These are phyloP conservation scores for Capronia epimyces DNA, from an alignment of 2,329 filamentous ascomycete species.

Conservation along the genomic window DNA sequence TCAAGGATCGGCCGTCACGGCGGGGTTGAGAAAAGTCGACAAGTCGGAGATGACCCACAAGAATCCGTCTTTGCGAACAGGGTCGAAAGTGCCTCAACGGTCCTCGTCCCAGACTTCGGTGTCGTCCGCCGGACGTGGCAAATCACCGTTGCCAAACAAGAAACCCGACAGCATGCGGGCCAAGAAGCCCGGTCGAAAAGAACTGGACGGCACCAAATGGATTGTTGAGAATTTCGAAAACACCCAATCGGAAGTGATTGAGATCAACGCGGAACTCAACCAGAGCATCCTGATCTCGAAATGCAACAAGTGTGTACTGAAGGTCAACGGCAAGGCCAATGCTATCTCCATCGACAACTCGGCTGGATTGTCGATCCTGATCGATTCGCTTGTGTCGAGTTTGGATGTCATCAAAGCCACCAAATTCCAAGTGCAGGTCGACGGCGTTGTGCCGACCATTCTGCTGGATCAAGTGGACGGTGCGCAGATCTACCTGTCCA, in stretches of 20 bases:
- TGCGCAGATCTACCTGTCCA: conserved; percentile 78
- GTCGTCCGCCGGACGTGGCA: conserved; percentile 54
- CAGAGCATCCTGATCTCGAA: conserved; percentile 90
- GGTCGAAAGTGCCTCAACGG: conserved; percentile 61
- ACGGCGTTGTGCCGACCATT: conserved; percentile 79
- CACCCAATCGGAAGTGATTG: conserved; percentile 60
- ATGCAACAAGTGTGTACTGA: conserved; percentile 85
- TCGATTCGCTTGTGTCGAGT: conserved; percentile 83
- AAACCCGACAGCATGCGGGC: conserved; percentile 79
- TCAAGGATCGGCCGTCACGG: conserved; percentile 79
- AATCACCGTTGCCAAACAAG: conserved; percentile 82
- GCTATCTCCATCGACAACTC: conserved; percentile 95
- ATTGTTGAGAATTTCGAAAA: conserved; percentile 91
- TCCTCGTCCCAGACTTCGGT: conserved; percentile 50
- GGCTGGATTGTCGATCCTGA: conserved; percentile 71
- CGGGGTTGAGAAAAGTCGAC: conserved; percentile 86
- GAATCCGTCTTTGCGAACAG: conserved; percentile 77
- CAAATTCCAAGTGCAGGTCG: conserved; percentile 89
- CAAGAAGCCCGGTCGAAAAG: conserved; percentile 74
- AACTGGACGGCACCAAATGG: conserved; percentile 89
- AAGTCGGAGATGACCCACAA: conserved; percentile 97
- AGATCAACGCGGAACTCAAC: conserved; percentile 72
- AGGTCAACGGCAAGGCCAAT: conserved; percentile 89
- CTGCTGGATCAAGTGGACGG: conserved; percentile 91
- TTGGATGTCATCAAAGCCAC: conserved; percentile 93